Evolutionary conservation across 2,329 filamentous ascomycete genomes (phyloP).

Genomic region (Colletotrichum liriopes): DNA sequence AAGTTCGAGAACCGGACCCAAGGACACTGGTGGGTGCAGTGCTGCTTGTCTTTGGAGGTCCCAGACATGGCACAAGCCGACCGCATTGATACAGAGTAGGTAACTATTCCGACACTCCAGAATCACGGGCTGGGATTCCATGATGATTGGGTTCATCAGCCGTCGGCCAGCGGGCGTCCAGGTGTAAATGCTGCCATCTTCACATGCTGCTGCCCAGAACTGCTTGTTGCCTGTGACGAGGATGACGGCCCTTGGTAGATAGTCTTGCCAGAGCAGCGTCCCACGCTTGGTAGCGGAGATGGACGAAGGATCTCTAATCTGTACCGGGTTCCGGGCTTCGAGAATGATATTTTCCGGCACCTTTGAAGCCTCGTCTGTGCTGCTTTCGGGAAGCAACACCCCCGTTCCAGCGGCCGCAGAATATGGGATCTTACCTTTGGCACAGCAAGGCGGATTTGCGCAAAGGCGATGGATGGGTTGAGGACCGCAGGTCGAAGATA

Average conservation of each 20-base stretch:
- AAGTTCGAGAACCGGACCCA: slow-evolving; percentile 90
- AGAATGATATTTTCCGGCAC: slow-evolving; percentile 81
- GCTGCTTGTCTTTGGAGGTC: slow-evolving; percentile 87
- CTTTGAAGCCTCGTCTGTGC: slow-evolving; percentile 74
- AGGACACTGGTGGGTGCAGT: slow-evolving; percentile 89
- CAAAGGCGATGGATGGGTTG: slow-evolving; percentile 85
- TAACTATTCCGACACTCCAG: slow-evolving; percentile 91
- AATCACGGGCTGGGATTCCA: slow-evolving; percentile 95
- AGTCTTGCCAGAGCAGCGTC: slow-evolving; percentile 92
- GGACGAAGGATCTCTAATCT: slow-evolving; percentile 84
- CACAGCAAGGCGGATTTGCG: slow-evolving; percentile 88
- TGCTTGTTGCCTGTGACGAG: slow-evolving; percentile 90
- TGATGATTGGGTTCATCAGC: slow-evolving; percentile 84
- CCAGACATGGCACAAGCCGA: slow-evolving; percentile 94
- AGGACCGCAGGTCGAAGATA: slow-evolving; percentile 90
- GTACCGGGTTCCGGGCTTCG: slow-evolving; percentile 89
- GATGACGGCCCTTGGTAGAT: slow-evolving; percentile 87
- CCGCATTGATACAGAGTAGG: slow-evolving; percentile 90
- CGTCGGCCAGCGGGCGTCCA: slow-evolving; percentile 95
- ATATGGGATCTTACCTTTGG: slow-evolving; percentile 90
- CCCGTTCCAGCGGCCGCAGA: slow-evolving; percentile 83
- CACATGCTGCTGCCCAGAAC: slow-evolving; percentile 94
- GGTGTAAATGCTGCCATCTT: slow-evolving; percentile 90
- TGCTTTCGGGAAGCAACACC: slow-evolving; percentile 67
- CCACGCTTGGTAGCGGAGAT: slow-evolving; percentile 87